Evolutionary conservation across 2,329 filamentous ascomycete species (phyloP).

Genomic region (Paecilomyces sp.): DNA sequence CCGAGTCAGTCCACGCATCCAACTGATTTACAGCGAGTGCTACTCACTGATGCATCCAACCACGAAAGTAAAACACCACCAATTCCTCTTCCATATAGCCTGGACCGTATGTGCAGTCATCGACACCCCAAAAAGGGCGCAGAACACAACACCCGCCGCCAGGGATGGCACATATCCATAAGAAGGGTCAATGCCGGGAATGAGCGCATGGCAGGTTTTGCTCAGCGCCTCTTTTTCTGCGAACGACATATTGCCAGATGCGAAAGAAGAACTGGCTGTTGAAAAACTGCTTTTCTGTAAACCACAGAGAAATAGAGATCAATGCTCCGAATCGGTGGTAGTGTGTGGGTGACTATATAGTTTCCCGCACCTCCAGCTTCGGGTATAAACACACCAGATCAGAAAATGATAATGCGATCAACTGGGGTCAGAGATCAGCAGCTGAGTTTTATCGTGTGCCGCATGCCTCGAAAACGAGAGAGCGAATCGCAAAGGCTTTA

Average conservation of each 20-base stretch:
- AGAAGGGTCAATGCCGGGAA: conserved; percentile 16
- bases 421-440: not conserved
- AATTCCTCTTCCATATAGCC: conserved; percentile 28
- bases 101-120: conserved; percentile 29
- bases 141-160: conserved; percentile 26
- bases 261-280: not conserved
- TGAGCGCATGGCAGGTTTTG: conserved; percentile 17
- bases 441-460: not conserved
- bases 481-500: not conserved
- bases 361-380: not conserved
- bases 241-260: not conserved
- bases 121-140: conserved; percentile 26
- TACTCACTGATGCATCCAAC: conserved; percentile 29
- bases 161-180: conserved; percentile 30
- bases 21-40: too few species aligned
- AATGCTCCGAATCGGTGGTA: not conserved
- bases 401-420: not conserved
- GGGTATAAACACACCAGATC: not conserved
- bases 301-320: not conserved
- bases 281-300: not conserved
- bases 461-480: not conserved
- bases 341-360: not conserved
- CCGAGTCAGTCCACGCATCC: not conserved
- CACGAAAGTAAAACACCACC: conserved; percentile 32
- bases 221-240: conserved; percentile 4